A percentile compares a stretch with the other conserved stretches of the same genome.
phyloP scores from a whole-genome alignment of 306 rosid species.

The Mimosa pudica region DNA sequence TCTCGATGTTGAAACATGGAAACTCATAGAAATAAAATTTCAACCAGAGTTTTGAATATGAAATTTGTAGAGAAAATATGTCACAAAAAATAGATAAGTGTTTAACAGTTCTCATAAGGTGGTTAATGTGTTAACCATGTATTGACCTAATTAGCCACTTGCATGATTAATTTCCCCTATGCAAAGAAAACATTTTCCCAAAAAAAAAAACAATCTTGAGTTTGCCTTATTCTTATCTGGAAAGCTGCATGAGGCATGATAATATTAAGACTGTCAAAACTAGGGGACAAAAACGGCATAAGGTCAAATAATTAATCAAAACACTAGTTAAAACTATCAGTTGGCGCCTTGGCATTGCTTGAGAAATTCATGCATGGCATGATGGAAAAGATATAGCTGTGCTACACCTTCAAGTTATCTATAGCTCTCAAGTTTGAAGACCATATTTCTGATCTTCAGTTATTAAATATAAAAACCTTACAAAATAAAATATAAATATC shows the following conservation, averaged over 20 bases:
- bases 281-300: neutral
- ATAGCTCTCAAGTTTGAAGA: neutral
- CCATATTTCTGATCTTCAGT: conserved; percentile 26
- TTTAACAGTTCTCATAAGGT: neutral
- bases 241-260: neutral
- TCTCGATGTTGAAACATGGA: neutral
- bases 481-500: conserved; percentile 27
- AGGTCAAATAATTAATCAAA: too few relatives aligned
- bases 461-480: conserved; percentile 1
- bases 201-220: neutral
- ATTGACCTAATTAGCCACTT: neutral
- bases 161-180: neutral
- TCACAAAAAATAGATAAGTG: neutral
- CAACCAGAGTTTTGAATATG: neutral
- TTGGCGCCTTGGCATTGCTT: neutral
- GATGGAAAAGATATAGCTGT: conserved; percentile 14
- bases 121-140: neutral
- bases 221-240: neutral
- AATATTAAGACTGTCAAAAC: neutral
- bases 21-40: neutral
- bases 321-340: too few relatives aligned
- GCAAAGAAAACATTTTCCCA: neutral
- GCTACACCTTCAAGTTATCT: conserved; percentile 1
- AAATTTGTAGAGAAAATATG: neutral
- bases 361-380: conserved; percentile 16